Base-by-base conservation (phyloP, 2,329 filamentous ascomycete species). In the Ophiostoma sp. region DNA sequence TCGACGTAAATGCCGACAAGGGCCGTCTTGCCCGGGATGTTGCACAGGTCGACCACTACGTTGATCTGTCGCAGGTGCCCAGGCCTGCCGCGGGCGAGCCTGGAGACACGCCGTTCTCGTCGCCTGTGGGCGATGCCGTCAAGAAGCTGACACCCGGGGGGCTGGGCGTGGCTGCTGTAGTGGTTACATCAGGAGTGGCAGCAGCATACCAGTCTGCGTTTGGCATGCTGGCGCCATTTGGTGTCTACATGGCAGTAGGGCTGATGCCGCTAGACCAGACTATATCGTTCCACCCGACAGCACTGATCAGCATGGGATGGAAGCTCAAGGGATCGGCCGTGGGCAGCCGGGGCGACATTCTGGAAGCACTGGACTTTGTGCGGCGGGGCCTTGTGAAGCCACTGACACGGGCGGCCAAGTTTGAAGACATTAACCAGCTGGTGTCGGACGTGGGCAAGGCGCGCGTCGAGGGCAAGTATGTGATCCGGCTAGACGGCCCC, bases 331-430 rank as follows among this genome's bases (percentile, higher is more conserved):
- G 79, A 0, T 78, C 79, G 0, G 65, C 76, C 8, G 79, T 81
- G 0, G 80, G 80, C 0, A 80, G 79, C 4, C 72, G 79, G 15
- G 73, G 73, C 1, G 80, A 82, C 68, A 80, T 80, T 0, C 69
- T 79, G 0, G 80, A 82, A 70, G 81, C 81, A 0, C 74, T 82
- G 1, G 79, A 80, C 10, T 82, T 82, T 72, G 76, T 79, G 5
- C 72, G 74, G 70, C 74, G 77, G 31, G 75, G 77, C 0, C 57
- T 75, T 13, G 80, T 82, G 1, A 74, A 72, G 67, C 78, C 78
- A 6, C 74, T 73, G n/a, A 75, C 77, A 1, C 72, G 75, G 20
- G 68, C 71, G 31, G 76, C 73, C 7, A 73, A 71, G 65, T 71
- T 79, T 3, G 73, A 72, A 27, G 72, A 76, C 10, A 69, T 78